Percentiles rank a stretch among this genome's conserved stretches.
Evolutionary conservation across 768 basidiomycete genomes (phyloP).

Genomic region (Neoboletus brunneissimus): DNA sequence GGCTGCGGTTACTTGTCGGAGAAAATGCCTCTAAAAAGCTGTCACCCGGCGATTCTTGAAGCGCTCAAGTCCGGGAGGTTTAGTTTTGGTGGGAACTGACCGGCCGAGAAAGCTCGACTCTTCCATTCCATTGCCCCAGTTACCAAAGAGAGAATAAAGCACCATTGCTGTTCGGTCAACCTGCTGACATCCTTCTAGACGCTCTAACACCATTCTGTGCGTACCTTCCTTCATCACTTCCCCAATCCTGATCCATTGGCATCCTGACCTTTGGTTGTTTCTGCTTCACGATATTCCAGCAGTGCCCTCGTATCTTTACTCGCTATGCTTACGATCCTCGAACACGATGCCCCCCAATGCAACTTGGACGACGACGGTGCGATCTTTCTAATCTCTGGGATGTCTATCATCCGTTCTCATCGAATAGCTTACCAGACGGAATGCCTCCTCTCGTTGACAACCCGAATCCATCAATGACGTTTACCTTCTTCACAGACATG

Average conservation of each 20-base stretch:
- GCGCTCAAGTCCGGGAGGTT: conserved; percentile 18
- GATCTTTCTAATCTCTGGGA: neutral
- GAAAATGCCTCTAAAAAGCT: conserved; percentile 7
- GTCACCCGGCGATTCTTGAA: conserved; percentile 7
- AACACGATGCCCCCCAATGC: conserved; percentile 24
- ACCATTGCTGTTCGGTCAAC: conserved; percentile 21
- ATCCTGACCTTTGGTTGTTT: conserved; percentile 5
- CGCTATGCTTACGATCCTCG: conserved; percentile 29
- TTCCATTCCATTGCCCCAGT: conserved; percentile 31
- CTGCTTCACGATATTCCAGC: neutral
- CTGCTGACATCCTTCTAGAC: conserved; percentile 19
- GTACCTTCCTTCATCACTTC: conserved; percentile 10
- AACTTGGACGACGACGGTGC: conserved; percentile 39
- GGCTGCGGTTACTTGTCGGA: conserved; percentile 10
- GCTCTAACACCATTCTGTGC: conserved; percentile 29
- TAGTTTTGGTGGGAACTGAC: conserved; percentile 29
- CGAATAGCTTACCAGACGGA: conserved; percentile 33
- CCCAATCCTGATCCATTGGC: conserved; percentile 8
- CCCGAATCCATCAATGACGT: conserved; percentile 50
- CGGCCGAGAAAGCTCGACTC: conserved; percentile 25
- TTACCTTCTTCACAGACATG: conserved; percentile 64
- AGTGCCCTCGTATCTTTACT: neutral
- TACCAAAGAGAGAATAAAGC: conserved; percentile 39
- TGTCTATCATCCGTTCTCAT: conserved; percentile 7
- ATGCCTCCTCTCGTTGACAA: conserved; percentile 55